Base-by-base conservation (phyloP, 139 green algal species). In the Chlorella vulgaris region DNA sequence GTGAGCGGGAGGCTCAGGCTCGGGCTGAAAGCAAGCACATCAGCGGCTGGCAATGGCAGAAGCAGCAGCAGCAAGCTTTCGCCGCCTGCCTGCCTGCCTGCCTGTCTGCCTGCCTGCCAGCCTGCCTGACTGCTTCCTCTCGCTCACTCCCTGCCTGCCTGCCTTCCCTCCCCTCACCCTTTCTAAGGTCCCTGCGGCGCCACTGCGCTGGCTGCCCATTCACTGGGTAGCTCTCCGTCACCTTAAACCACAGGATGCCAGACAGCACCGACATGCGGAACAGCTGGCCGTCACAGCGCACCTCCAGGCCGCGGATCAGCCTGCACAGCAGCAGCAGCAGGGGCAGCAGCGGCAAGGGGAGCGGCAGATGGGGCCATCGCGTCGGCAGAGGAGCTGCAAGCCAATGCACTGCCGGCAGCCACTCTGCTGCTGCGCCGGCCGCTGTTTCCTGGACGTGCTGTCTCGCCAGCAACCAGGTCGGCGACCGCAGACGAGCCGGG, bases 231-330 rank as follows among this genome's bases (percentile, higher is more conserved):
- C 33, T 5, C 60, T 80, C 73, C 2, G 24, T 82, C 18, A 86
- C 43, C 73, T 86, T 86, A 53, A 86, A 86, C 82, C 82, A 86
- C 13, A 80, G 74, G 35, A 86, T 73, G 28, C 77, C 76, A n/a
- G 40, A 71, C 22, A 86, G 67, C 53, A 84, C 82, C 4, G 22
- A 39, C 69, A 86, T 79, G 24, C 35, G 28, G 29, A 83, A 86
- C 51, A 22, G 24, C 3, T 43, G 22, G 4, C 4, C 40, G 0
- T 66, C 26, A 10, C 38, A 22, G n/a, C 31, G 35, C 31, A 86
- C 4, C 36, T 86, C 55, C 60, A 81, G 39, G 0, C 82, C 82
- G 43, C 62, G 58, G 55, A 86, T 86, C 5, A 84, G 50, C 73
- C 73, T 79, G 73, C n/a, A n/a, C n/a, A n/a, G n/a, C n/a, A n/a